Evolutionary conservation across 2,329 filamentous ascomycete species (phyloP), one percentile per base, ranked within the genome.

Genomic region (Triangularia setosa): DNA sequence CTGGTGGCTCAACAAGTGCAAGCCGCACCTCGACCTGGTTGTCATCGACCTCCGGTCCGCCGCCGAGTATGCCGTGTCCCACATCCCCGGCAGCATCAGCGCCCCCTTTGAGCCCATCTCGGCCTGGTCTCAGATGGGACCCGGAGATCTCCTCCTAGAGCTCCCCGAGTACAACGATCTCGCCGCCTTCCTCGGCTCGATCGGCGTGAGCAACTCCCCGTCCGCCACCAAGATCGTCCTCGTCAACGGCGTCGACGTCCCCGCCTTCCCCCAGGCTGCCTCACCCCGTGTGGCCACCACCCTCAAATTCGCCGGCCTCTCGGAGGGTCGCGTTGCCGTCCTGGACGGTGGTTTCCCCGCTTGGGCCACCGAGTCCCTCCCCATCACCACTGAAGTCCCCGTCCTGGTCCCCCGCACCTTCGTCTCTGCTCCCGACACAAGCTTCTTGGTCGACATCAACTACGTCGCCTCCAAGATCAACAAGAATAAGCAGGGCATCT

Each of bases 311-410:
- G 67, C 67, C 35, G 67, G 67, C n/a, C 64, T 68, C 52, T 61
- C 62, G 4, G 64, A 66, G 48, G 67, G 67, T 27, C 67, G 67
- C 57, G 67, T 68, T 35, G 21, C 67, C 35, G 60, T 68, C n/a
- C 67, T 68, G 44, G 65, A 68, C 61, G 67, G 67, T 27, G 67
- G 67, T 44, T 67, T 66, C 62, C 65, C 65, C n/a, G 65, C 52
- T 33, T 68, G 67, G 67, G 2, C 16, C 14, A 24, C 35, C 55
- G 67, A 68, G 59, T 44, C 33, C 18, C 58, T 62, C n/a, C 63
- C 62, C 35, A 53, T 55, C 55, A 68, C 67, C 25, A 64, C 63
- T 12, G 67, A 40, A 2, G 65, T 62, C 1, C 67, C 65, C 18
- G 28, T 59, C 9, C 55, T 61, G 4, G 27, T 35, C 12, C 58